Conservation (phyloP, 306 rosid genomes). For the Quercus rubra region DNA sequence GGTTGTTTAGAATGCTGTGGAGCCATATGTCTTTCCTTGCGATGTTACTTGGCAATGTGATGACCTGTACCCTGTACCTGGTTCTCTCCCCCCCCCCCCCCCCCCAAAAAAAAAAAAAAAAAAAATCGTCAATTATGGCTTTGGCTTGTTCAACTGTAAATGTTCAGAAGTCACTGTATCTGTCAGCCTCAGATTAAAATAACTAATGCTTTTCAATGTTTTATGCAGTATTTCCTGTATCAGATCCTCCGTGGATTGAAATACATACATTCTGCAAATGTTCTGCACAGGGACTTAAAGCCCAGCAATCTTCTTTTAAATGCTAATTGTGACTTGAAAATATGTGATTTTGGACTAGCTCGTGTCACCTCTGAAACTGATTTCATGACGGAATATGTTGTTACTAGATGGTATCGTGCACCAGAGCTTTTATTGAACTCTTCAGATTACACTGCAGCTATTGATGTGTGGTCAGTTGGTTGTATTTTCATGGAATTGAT, state of each 20-base stretch:
- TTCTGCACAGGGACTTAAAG: conserved; percentile 90
- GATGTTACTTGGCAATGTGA: not conserved
- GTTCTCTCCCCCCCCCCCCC: too few species aligned
- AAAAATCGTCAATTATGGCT: not conserved
- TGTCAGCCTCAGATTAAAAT: not conserved
- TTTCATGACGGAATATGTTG: conserved; percentile 96
- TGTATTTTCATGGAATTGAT: conserved; percentile 97
- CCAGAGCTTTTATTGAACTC: conserved; percentile 92
- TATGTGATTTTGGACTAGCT: conserved; percentile 96
- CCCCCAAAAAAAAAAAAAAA: too few species aligned
- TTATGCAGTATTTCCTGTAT: conserved; percentile 83
- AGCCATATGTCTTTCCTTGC: not conserved
- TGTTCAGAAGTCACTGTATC: not conserved
- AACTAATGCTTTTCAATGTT: not conserved
- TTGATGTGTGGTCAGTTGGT: conserved; percentile 98
- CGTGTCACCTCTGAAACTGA: conserved; percentile 97
- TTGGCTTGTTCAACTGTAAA: not conserved
- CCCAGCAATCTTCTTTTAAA: conserved; percentile 95
- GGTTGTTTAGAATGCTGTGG: not conserved
- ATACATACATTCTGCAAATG: conserved; percentile 96
- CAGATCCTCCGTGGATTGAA: conserved; percentile 97
- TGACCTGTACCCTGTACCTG: too few species aligned
- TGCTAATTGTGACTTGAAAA: conserved; percentile 93
- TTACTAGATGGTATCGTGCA: conserved; percentile 97
- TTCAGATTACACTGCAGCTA: conserved; percentile 95